These are phyloP conservation scores for Trichoderma atroviride DNA, from an alignment of 2,329 filamentous ascomycete species.

Conservation along the genomic window DNA sequence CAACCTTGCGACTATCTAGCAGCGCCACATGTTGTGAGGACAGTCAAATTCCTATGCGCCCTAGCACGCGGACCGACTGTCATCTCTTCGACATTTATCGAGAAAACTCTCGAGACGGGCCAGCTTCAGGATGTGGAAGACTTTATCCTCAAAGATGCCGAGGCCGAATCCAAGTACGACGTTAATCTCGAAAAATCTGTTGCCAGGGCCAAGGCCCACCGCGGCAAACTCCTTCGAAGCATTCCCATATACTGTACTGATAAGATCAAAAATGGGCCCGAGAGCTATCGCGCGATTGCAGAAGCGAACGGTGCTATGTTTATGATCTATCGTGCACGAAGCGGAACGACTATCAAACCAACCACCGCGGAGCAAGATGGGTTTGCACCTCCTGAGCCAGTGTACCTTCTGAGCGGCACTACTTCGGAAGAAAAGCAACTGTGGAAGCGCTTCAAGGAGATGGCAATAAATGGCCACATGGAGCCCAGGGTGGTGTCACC, in stretches of 20 bases:
- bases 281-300: constrained; percentile 84
- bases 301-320: constrained; percentile 87
- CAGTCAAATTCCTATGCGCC: constrained; percentile 89
- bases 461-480: constrained; percentile 79
- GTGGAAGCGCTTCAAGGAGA: constrained; percentile 78
- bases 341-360: constrained; percentile 67
- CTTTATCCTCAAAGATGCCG: constrained; percentile 70
- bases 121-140: constrained; percentile 65
- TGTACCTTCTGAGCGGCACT: constrained; percentile 79
- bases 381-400: constrained; percentile 64
- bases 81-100: constrained; percentile 77
- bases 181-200: constrained; percentile 71
- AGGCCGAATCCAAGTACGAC: constrained; percentile 70
- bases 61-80: constrained; percentile 79
- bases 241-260: constrained; percentile 84
- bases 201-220: constrained; percentile 72
- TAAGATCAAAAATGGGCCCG: constrained; percentile 75
- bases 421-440: constrained; percentile 68
- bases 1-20: constrained; percentile 81
- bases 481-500: constrained; percentile 77
- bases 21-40: constrained; percentile 83
- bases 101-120: constrained; percentile 71
- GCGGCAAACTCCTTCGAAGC: constrained; percentile 72
- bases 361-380: constrained; percentile 66
- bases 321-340: constrained; percentile 72